These are phyloP conservation scores for Daldinia loculata DNA, from an alignment of 495 filamentous ascomycete genomes.

Conservation along the genomic window DNA sequence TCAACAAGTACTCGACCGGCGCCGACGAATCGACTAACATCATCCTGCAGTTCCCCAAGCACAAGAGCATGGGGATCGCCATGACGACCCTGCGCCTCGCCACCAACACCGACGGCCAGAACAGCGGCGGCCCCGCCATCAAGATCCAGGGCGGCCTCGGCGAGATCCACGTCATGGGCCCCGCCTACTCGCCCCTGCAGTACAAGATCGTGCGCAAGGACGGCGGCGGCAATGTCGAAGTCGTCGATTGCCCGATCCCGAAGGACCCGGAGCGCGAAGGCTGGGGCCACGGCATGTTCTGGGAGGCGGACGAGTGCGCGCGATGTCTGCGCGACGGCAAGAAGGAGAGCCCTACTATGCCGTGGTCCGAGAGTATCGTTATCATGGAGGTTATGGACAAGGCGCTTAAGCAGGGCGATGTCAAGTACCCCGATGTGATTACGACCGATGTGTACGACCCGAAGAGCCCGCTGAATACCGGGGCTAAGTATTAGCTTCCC, in stretches of 20 bases:
- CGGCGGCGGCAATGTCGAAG: constrained; percentile 58
- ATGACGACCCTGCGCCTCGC: constrained; percentile 75
- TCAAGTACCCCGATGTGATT: constrained; percentile 83
- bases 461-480: constrained; percentile 61
- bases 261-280: constrained; percentile 53
- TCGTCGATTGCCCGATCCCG: constrained; percentile 71
- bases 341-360: constrained; percentile 75
- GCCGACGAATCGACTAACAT: constrained; percentile 85
- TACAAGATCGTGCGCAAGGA: constrained; percentile 68
- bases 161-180: constrained; percentile 83
- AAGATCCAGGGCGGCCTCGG: constrained; percentile 87
- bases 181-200: constrained; percentile 72
- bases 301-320: constrained; percentile 92
- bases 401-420: constrained; percentile 76
- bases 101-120: constrained; percentile 70
- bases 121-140: constrained; percentile 70
- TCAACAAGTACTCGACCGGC: constrained; percentile 84
- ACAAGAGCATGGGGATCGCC: constrained; percentile 77
- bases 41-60: constrained; percentile 76
- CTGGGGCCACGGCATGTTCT: constrained; percentile 87
- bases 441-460: constrained; percentile 76
- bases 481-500: constrained; percentile 39
- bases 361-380: constrained; percentile 83
- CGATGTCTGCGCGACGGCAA: constrained; percentile 84
- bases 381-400: constrained; percentile 97